Base-by-base conservation (phyloP, 1,139 yeast genomes). In the Yamadazyma trypodendri region DNA sequence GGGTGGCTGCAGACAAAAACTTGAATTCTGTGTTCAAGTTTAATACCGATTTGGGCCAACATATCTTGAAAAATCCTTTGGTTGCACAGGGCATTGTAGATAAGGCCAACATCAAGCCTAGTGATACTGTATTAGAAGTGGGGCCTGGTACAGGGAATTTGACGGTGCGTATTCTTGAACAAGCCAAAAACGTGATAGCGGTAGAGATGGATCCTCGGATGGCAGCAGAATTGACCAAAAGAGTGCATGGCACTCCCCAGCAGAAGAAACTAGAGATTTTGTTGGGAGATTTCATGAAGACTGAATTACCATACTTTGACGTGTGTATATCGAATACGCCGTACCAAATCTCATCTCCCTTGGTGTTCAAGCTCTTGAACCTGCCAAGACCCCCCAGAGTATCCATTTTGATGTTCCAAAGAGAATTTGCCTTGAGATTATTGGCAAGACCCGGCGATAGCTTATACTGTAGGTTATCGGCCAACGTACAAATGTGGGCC, bases 71-170 rank as follows among this genome's bases (percentile, higher is more conserved):
- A 57, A 92, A 92, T 60, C 99, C 99, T 2, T 71, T 89, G 37
- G 95, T 94, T 23, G 97, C 98, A 3, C 97, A 92, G 60, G 97
- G 97, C 10, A 92, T 92, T 55, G 98, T 92, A 24, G 98, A 92
- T 61, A 94, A 94, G 57, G 97, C 98, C 2, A 85, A 79, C 31
- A 84, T 92, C 44, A 84, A 81, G 52, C 97, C 97, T 2, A 84
- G 95, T 31, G 99, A 92, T 56, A 79, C 80, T 6, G 97, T 92
- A 2, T 71, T 92, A 34, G 99, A 92, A 68, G 97, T 92, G 38
- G 99, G 99, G 55, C 98, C 99, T 1, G 99, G 99, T 78, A 92
- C 99, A 0, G 99, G 99, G 66, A 92, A 92, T 58, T 73, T 92
- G 63, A 94, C 99, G 0, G 96, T 92, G 27, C 75, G 95, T 45